Evolutionary conservation across 352 stramenopile genomes (phyloP), one percentile per base, ranked within the genome.

Genomic region (Phytophthora tentaculata): DNA sequence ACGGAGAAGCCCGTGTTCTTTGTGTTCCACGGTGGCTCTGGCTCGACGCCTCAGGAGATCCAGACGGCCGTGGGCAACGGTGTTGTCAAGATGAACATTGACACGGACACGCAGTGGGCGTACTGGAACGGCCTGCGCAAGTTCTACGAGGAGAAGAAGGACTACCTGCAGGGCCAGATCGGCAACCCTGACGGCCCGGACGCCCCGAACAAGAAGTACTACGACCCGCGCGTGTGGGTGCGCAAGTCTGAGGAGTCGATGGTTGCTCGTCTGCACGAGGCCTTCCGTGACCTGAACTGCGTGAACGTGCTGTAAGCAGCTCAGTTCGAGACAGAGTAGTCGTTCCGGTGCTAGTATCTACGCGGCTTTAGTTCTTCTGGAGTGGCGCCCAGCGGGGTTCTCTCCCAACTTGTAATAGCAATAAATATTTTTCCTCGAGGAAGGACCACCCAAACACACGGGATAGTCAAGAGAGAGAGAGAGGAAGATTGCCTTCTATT

Each of bases 201-300:
- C 77, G 98, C 98, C 84, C 97, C 97, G 50, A 99, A 99, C 96
- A 99, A 99, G 96, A 99, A 99, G 92, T 99, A 98, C 88, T 99
- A 99, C 86, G 97, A 99, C 81, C 97, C 96, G 66, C 95, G 97
- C 76, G 94, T 98, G 74, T 99, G 96, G 96, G 84, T 98, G 67
- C 92, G 96, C 81, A 98, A 98, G 90, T 97, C 93, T 70, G 96
- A 99, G 82, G 94, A 99, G 68, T 76, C 82, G 69, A 99, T 99
- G 97, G 89, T 94, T 52, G 77, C 76, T 56, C 95, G 97, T 74
- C 83, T 98, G 52, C 84, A 96, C 66, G 81, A 95, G 52, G 93
- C 88, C 24, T 98, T 90, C 81, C 89, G 94, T 62, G 97, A 98
- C 79, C 81, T 99, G 56, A 93, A 93, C 81, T 90, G 73, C 66